phyloP scores from a whole-genome alignment of 148 eudicot genomes.

The Silene conica region DNA sequence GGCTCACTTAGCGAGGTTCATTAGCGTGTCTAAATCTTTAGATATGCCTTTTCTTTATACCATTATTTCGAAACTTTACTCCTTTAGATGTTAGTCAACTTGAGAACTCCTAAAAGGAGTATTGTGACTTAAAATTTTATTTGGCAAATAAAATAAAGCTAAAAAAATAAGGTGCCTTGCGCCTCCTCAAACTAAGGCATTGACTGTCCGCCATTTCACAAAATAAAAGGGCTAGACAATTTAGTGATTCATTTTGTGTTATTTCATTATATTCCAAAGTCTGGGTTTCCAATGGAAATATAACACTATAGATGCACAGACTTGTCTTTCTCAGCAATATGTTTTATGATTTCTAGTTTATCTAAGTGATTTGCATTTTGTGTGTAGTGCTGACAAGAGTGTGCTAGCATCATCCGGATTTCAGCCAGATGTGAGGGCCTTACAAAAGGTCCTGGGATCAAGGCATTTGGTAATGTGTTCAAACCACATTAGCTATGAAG shows the following conservation, averaged over 20 bases:
- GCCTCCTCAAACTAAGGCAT: no score
- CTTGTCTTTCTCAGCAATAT: background rate
- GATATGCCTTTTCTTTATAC: no score
- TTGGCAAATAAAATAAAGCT: no score
- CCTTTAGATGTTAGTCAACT: no score
- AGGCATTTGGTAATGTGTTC: slow-evolving; percentile 63
- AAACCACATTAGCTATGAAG: background rate
- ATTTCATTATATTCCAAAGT: background rate
- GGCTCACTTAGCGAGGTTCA: no score
- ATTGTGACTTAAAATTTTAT: no score
- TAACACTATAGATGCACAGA: no score
- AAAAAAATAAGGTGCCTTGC: no score
- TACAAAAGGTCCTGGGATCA: slow-evolving; percentile 79
- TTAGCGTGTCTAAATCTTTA: no score
- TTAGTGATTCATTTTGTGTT: background rate
- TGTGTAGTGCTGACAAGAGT: slow-evolving; percentile 74
- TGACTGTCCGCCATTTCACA: background rate
- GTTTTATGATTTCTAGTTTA: background rate
- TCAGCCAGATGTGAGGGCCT: slow-evolving; percentile 96
- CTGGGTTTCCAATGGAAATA: background rate
- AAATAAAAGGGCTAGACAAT: no score
- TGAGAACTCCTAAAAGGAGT: no score
- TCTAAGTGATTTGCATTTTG: slow-evolving; percentile 17
- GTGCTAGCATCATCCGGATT: slow-evolving; percentile 89
- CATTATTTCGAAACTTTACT: no score